Evolutionary conservation across 345 rosid genomes (phyloP).

Genomic region (Zanthoxylum bungeanum): DNA sequence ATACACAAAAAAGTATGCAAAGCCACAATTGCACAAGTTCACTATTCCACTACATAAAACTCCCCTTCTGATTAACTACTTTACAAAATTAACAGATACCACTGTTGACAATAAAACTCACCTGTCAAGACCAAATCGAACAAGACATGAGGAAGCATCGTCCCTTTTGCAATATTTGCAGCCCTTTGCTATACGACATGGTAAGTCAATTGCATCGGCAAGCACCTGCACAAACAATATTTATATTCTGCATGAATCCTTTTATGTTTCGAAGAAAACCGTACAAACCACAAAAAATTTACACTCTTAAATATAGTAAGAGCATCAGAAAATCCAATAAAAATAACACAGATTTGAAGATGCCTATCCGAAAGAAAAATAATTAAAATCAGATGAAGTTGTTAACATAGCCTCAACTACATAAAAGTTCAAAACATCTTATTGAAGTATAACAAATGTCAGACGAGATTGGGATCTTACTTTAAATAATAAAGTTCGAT

Average conservation of each 20-base stretch:
- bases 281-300: not conserved
- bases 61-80: not conserved
- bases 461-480: slow-evolving; percentile 43
- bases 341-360: not conserved
- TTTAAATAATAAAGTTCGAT: slow-evolving; percentile 92
- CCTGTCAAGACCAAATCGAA: slow-evolving; percentile 94
- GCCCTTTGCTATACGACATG: slow-evolving; percentile 98
- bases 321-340: not conserved
- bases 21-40: not conserved
- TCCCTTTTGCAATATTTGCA: slow-evolving; percentile 87
- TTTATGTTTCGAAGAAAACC: slow-evolving; percentile 5
- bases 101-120: slow-evolving; percentile 15
- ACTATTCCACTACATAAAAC: not conserved
- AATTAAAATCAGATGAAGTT: not conserved
- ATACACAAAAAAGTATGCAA: not conserved
- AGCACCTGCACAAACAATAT: slow-evolving; percentile 60
- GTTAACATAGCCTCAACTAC: not conserved
- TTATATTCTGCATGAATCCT: slow-evolving; percentile 2
- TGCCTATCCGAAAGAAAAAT: not conserved
- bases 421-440: not conserved
- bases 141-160: slow-evolving; percentile 96
- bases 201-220: slow-evolving; percentile 89
- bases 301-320: not conserved
- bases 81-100: not conserved
- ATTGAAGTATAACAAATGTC: slow-evolving; percentile 3